Evolutionary conservation across 1,284 basidiomycete species (phyloP).

Genomic region (Taiwanofungus camphoratus): DNA sequence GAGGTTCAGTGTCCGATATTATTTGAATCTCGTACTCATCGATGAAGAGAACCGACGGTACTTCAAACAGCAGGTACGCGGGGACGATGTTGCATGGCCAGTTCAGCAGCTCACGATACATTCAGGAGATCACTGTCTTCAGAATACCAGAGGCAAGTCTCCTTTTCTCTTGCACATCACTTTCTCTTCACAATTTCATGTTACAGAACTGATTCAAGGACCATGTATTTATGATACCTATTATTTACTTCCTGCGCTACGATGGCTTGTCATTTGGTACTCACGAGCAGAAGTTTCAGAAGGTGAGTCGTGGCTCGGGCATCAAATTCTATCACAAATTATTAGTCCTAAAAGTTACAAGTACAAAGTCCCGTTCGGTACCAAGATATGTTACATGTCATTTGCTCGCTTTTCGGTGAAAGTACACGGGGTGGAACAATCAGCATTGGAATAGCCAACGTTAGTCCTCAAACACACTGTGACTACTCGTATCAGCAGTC

Average conservation of each 20-base stretch:
- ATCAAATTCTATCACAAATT: too few species aligned
- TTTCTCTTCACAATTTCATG: neutral
- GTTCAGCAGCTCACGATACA: neutral
- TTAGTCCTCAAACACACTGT: neutral
- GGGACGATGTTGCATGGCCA: neutral
- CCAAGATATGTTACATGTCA: neutral
- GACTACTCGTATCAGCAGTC: neutral
- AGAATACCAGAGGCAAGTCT: constrained; percentile 64
- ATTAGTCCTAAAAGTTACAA: neutral
- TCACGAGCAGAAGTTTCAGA: too few species aligned
- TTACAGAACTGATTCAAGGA: constrained; percentile 22
- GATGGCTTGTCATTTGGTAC: too few species aligned
- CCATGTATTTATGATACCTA: constrained; percentile 23
- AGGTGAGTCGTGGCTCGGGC: too few species aligned
- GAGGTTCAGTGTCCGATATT: constrained; percentile 96
- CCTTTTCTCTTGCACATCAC: neutral
- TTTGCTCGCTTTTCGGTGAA: too few species aligned
- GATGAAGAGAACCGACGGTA: constrained; percentile 97
- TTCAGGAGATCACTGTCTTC: constrained; percentile 67
- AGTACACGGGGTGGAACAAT: too few species aligned
- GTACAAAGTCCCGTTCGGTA: neutral
- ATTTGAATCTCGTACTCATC: constrained; percentile 93
- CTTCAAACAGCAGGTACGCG: constrained; percentile 81
- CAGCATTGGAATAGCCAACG: too few species aligned
- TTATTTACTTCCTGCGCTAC: constrained; percentile 22